Conservation (phyloP, 129 eudicot genomes). For the Centrapalus pauciflorus region DNA sequence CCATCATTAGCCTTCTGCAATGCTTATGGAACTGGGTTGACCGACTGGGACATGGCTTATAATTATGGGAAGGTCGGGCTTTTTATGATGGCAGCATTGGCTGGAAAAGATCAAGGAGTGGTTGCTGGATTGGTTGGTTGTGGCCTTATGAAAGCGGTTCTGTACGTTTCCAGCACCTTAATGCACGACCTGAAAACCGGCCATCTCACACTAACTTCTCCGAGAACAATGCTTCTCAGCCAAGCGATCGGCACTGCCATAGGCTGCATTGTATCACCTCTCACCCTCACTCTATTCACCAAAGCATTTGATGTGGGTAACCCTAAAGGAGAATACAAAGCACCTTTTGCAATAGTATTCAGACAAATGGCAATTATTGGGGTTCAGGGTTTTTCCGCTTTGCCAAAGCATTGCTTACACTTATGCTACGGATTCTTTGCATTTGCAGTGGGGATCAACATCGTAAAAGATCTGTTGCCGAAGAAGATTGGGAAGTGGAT, state of each 20-base stretch:
- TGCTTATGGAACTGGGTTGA: constrained; percentile 78
- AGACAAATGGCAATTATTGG: constrained; percentile 77
- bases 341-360: constrained; percentile 77
- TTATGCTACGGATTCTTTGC: constrained; percentile 68
- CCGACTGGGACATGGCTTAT: constrained; percentile 84
- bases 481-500: constrained; percentile 64
- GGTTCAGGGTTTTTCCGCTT: constrained; percentile 63
- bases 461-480: constrained; percentile 54
- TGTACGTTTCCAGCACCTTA: constrained; percentile 56
- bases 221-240: constrained; percentile 76
- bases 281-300: constrained; percentile 51
- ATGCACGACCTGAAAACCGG: constrained; percentile 91
- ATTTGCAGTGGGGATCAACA: constrained; percentile 42
- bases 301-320: constrained; percentile 73
- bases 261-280: constrained; percentile 68
- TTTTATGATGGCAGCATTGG: constrained; percentile 55
- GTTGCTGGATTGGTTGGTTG: constrained; percentile 70
- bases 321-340: constrained; percentile 75
- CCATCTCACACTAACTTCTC: constrained; percentile 73
- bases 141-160: constrained; percentile 63
- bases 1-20: constrained; percentile 89
- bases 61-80: constrained; percentile 82
- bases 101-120: constrained; percentile 67
- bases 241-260: constrained; percentile 69
- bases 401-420: constrained; percentile 67